Percentiles rank a stretch among this genome's conserved stretches.
These are phyloP conservation scores for Tetrahymena elliotti DNA, from an alignment of 73 alveolate species.

Conservation along the genomic window DNA sequence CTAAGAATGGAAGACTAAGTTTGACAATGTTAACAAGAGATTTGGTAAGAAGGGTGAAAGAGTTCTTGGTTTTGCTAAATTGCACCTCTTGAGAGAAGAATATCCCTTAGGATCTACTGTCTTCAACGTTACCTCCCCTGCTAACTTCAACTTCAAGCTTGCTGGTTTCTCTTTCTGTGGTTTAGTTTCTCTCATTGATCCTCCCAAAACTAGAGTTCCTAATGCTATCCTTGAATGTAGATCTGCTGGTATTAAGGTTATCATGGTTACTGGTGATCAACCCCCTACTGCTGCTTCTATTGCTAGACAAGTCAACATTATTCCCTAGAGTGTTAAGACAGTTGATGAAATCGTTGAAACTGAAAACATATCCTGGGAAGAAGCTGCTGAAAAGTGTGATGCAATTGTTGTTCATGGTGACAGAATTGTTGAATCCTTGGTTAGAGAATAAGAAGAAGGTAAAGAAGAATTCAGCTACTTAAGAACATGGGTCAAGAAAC, in stretches of 20 bases:
- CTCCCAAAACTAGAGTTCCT: slow-evolving; percentile 72
- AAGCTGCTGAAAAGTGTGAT: slow-evolving; percentile 52
- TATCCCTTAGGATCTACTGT: slow-evolving; percentile 34
- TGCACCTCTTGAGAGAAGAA: slow-evolving; percentile 42
- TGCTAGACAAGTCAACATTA: slow-evolving; percentile 69
- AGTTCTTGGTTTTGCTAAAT: slow-evolving; percentile 64
- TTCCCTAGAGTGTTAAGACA: slow-evolving; percentile 41
- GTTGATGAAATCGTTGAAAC: slow-evolving; percentile 41
- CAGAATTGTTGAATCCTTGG: slow-evolving; percentile 42
- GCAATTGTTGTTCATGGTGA: slow-evolving; percentile 87
- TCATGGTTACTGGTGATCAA: slow-evolving; percentile 97
- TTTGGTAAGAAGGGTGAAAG: slow-evolving; percentile 74
- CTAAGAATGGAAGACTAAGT: slow-evolving; percentile 25
- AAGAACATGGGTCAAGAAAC: slow-evolving; percentile 73
- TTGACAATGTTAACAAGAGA: slow-evolving; percentile 47
- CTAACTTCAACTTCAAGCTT: slow-evolving; percentile 61
- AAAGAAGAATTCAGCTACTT: slow-evolving; percentile 70
- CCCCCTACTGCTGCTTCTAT: slow-evolving; percentile 91
- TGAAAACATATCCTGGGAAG: slow-evolving; percentile 54
- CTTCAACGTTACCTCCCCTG: slow-evolving; percentile 48
- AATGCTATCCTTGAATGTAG: slow-evolving; percentile 72
- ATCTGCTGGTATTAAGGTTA: slow-evolving; percentile 80
- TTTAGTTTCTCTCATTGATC: slow-evolving; percentile 70
- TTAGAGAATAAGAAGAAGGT: slow-evolving; percentile 50
- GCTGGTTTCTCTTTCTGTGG: slow-evolving; percentile 74